Evolutionary conservation across 2,329 filamentous ascomycete genomes (phyloP), one percentile per base, ranked within the genome.

Genomic region (Talaromyces sp.): DNA sequence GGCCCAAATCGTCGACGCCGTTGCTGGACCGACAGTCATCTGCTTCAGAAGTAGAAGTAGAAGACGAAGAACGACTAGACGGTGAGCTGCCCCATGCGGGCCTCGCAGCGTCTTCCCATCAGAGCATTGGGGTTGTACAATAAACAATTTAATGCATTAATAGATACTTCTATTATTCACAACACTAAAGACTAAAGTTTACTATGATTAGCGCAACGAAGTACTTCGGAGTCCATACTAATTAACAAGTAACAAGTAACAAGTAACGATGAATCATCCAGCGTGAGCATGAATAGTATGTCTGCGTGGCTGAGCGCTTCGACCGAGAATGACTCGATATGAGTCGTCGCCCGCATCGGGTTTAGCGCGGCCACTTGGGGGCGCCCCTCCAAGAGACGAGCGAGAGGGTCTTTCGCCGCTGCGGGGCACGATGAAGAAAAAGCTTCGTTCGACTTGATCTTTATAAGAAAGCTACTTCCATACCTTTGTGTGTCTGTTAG

Each of bases 71-170:
- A 47, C 25, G 19, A 47, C 22, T 47, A 47, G 17, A 47, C 22
- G 22, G 25, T 47, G 44, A 47, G 44, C 15, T 63, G 36, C 51
- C 56, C 32, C 62, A 59, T 19, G 60, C 62, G 22, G 49, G 62
- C 36, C 55, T 63, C 55, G 56, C 62, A 33, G 55, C 58, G 32
- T 47, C 44, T 22, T 60, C 62, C 30, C 58, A 61, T 61, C 58
- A 63, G 39, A 61, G 62, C 52, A 61, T 63, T 44, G 62, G 62
- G 36, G 62, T 63, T 63, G 62, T 63, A 63, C 62, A 61, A 63
- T 63, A 61, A 33, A 17, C 9, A 19, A 22, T 58, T 19, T 52
- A 53, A 53, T 17, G 25, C 49, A 53, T 53, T 27, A 32, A 53
- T 17, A 30, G 28, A 30, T 30, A 30, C 28, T 30, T 30, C 28